Evolutionary conservation across 2,329 filamentous ascomycete species (phyloP), one percentile per base, ranked within the genome.

Genomic region (Chaetomiaceae sp.): DNA sequence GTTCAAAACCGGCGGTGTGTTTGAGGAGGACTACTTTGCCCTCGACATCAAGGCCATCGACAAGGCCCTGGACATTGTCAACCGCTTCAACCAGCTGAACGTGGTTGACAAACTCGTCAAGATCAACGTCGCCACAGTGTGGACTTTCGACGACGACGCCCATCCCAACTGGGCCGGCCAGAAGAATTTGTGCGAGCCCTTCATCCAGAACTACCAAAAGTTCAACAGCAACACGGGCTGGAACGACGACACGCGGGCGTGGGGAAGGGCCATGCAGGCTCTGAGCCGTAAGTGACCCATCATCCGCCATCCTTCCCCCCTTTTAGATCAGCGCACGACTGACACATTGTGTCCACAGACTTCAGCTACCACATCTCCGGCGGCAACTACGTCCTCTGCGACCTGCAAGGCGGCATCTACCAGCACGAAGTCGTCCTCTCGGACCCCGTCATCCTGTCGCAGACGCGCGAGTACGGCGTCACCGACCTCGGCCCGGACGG

Each of bases 211-310:
- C 57, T 74, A 72, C 58, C 61, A 71, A 54, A 74, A 73, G 61
- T 74, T 72, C 64, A 75, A 74, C 61, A 75, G 71, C 66, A 74
- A 74, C 57, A 66, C 59, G 1, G 72, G 72, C 37, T 75, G 71
- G 71, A 62, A 22, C 34, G 60, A 70, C 52, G 57, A 62, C 6
- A 55, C 56, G 0, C 52, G 42, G n/a, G 36, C 43, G 3, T 72
- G 71, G 70, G 63, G 64, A 3, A 56, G 68, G 22, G 67, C 59
- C 3, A 73, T 74, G 70, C 72, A 75, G 57, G 70, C 71, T 1
- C 62, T 73, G n/a, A 73, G 71, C 60, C 71, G 50, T 54, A 44
- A 5, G 51, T 45, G n/a, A n/a, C 6, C 19, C 44, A 37, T n/a
- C 25, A 11, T 20, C 17, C 36, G 5, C 19, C 6, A 20, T 6